These are phyloP conservation scores for Gossypium mustelinum DNA, from an alignment of 345 rosid genomes.

Conservation along the genomic window DNA sequence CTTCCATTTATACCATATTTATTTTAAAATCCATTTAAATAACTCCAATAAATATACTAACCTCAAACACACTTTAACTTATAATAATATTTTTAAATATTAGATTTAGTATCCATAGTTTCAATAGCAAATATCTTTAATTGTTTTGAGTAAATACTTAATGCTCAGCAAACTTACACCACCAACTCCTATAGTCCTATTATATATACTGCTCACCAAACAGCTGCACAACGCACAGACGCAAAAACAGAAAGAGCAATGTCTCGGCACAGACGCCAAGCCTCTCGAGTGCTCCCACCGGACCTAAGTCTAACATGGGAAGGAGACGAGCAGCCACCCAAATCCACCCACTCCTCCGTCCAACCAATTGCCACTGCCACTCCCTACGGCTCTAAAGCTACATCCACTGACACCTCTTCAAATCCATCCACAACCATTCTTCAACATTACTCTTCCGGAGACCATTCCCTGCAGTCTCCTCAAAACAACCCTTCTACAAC, in stretches of 20 bases:
- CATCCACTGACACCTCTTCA: background rate
- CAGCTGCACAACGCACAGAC: background rate
- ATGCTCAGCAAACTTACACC: no score
- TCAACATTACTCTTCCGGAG: background rate
- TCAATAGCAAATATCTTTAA: no score
- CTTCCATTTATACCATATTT: no score
- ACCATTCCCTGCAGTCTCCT: background rate
- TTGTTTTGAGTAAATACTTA: no score
- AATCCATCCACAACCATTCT: background rate
- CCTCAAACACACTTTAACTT: no score
- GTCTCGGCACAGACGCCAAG: constrained; percentile 18
- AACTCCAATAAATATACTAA: no score
- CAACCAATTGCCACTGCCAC: background rate
- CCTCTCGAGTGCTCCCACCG: constrained; percentile 18
- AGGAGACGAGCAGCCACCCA: constrained; percentile 3
- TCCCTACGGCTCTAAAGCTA: background rate
- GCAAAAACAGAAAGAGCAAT: background rate
- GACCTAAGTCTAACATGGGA: constrained; percentile 2
- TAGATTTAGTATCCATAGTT: no score
- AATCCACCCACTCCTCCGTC: background rate
- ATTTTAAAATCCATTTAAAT: no score
- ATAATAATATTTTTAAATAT: no score
- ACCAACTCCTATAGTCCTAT: no score
- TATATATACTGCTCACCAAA: no score
- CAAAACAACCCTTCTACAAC: background rate